Base-by-base conservation (phyloP, 768 basidiomycete species). In the Podaxis pistillaris region DNA sequence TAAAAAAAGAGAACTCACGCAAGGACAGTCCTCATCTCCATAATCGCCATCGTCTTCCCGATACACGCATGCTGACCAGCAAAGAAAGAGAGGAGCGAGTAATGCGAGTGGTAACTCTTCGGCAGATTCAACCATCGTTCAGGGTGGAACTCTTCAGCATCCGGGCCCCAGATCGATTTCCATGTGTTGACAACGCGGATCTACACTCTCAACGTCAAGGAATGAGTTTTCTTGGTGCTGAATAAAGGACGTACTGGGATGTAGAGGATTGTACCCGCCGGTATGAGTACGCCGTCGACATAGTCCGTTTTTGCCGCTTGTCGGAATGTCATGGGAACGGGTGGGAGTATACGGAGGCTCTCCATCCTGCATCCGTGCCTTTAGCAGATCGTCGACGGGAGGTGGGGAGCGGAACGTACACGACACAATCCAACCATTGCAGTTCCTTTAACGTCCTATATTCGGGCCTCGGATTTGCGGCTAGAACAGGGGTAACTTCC, bases 131-230 rank as follows among this genome's bases (percentile, higher is more conserved):
- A 72, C 82, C 83, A 84, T 38, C 83, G 78, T 15, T 69, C 71
- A 1, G 83, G 83, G 26, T 69, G 75, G 68, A 83, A 83, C 38
- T 79, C 78, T 66, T 82, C 80, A 1, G 82, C 81, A 63, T 85
- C 81, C 30, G 76, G 75, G 12, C 83, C 83, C 83, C 82, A 85
- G 9, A 82, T 64, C 8, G 74, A 74, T 58, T 78, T 79, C 75
- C 78, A 81, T 1, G 81, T 82, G 63, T 85, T 84, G 41, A 83
- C 72, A 4, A 78, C 79, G 36, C 80, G 78, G 57, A 85, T 82
- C 82, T 84, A 24, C 22, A n/a, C 15, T 7, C 5, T n/a, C 26
- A 4, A n/a, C 19, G 28, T 12, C 17, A 4, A 5, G 19, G 11
- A 40, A 13, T 12, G 26, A 5, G 26, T 11, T 41, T 33, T 33